Conservation (phyloP, 805 yeast species). For the Starmerella bacillaris region DNA sequence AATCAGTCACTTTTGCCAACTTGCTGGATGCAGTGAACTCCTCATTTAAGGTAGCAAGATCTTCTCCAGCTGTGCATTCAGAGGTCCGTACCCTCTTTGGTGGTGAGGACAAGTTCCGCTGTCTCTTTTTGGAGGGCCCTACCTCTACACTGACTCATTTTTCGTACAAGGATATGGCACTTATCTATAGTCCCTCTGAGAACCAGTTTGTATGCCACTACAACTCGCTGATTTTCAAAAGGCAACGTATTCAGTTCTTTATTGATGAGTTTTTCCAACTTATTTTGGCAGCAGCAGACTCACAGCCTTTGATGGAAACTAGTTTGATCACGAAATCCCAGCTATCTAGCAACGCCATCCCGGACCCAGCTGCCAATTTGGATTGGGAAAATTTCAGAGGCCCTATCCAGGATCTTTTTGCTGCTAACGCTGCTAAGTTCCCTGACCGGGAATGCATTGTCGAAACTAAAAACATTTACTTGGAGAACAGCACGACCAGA, state of each 20-base stretch:
- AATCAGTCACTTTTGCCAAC: constrained; percentile 29
- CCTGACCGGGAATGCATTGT: constrained; percentile 86
- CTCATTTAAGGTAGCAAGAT: constrained; percentile 21
- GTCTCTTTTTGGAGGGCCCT: constrained; percentile 7
- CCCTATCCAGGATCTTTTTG: constrained; percentile 90
- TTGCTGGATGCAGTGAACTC: constrained; percentile 31
- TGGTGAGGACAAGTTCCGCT: constrained; percentile 9
- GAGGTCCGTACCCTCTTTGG: constrained; percentile 37
- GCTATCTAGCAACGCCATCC: constrained; percentile 31
- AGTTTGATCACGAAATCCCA: constrained; percentile 57
- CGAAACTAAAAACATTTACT: constrained; percentile 62
- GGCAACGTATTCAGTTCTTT: constrained; percentile 47
- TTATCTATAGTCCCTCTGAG: constrained; percentile 42
- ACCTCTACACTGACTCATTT: constrained; percentile 17
- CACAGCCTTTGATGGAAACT: constrained; percentile 39
- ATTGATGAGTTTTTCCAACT: constrained; percentile 48
- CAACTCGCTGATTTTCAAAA: constrained; percentile 58
- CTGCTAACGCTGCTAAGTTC: constrained; percentile 60
- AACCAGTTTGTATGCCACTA: constrained; percentile 30
- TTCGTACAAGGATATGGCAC: constrained; percentile 9
- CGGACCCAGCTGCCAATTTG: constrained; percentile 72
- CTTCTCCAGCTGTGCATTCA: constrained; percentile 32
- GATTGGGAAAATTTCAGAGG: constrained; percentile 89
- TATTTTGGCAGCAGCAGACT: constrained; percentile 12
- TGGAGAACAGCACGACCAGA: constrained; percentile 30